Percentiles rank a stretch among this genome's conserved stretches.
Evolutionary conservation across 768 basidiomycete species (phyloP).

Genomic region (Russula griseocarnosa): DNA sequence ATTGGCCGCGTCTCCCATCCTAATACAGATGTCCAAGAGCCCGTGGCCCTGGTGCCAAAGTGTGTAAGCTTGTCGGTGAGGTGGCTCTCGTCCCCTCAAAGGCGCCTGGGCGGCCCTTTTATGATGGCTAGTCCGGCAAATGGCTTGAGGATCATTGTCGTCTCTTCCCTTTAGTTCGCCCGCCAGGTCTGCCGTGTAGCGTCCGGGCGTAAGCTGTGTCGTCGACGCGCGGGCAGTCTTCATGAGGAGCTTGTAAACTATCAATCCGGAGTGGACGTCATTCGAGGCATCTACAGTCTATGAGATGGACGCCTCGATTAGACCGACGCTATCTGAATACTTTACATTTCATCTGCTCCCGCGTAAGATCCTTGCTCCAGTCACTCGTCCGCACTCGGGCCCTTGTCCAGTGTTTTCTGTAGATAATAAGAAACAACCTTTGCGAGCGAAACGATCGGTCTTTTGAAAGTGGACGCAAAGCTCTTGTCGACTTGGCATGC

Average conservation of each 20-base stretch:
- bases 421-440: constrained; percentile 44
- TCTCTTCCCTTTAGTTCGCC: constrained; percentile 10
- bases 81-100: neutral
- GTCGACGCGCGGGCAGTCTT: constrained; percentile 33
- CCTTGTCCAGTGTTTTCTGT: constrained; percentile 40
- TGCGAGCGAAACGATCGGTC: constrained; percentile 43
- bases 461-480: constrained; percentile 36
- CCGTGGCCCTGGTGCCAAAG: constrained; percentile 41
- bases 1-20: constrained; percentile 37
- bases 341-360: constrained; percentile 41
- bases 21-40: constrained; percentile 40
- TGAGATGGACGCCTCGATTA: neutral
- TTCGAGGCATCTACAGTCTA: constrained; percentile 47
- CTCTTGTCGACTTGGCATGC: constrained; percentile 40
- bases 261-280: constrained; percentile 46
- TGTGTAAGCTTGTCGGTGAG: constrained; percentile 43
- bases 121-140: neutral
- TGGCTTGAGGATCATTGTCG: neutral
- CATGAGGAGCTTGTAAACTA: constrained; percentile 41
- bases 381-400: constrained; percentile 45
- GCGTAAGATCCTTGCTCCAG: constrained; percentile 42
- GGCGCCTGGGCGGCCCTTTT: too few species aligned
- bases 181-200: constrained; percentile 34
- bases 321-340: constrained; percentile 2
- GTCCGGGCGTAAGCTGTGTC: constrained; percentile 26